Base-by-base conservation (phyloP, 106 monocot species). In the Acanthochlamys bracteata region DNA sequence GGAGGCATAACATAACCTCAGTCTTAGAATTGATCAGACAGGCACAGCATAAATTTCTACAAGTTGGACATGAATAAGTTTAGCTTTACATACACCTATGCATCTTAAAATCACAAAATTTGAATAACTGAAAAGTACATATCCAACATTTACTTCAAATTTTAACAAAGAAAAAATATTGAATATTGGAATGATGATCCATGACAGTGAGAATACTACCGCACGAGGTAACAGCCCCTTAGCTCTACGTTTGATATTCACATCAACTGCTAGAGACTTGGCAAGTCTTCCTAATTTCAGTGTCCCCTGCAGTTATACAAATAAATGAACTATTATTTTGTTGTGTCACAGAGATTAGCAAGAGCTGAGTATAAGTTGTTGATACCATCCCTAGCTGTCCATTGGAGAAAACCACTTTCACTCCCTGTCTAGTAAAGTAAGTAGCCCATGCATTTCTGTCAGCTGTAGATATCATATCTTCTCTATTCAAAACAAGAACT, bases 381-480 rank as follows among this genome's bases (percentile, higher is more conserved):
- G 13, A 43, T 74, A 98, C 98, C 92, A 91, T 91, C 67, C 98
- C 98, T 62, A 81, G 88, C 33, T 92, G 72, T 20, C 98, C 98
- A 83, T 98, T 98, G 24, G 98, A 65, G 66, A 85, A 86, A n/a
- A 92, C 72, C 72, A 89, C 92, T 83, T 72, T 89, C n/a, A 81
- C 65, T 41, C 88, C 92, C 59, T 88, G 98, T 52, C 73, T 88
- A 49, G 85, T 39, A 66, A 98, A 98, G 69, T 66, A 98, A 43
- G 74, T 64, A 69, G 98, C 98, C 98, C 98, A 98, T 49, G 85
- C 88, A 89, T 92, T 98, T 75, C 85, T 76, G 65, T 98, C 98
- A 40, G 72, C 74, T 24, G 71, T 77, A 8, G 98, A 92, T 59
- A 98, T 88, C 98, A 98, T 98, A 69, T 98, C 98, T 79, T 98